Evolutionary conservation across 1,284 basidiomycete species (phyloP), one percentile per base, ranked within the genome.

Genomic region (Exobasidium rhododendri): DNA sequence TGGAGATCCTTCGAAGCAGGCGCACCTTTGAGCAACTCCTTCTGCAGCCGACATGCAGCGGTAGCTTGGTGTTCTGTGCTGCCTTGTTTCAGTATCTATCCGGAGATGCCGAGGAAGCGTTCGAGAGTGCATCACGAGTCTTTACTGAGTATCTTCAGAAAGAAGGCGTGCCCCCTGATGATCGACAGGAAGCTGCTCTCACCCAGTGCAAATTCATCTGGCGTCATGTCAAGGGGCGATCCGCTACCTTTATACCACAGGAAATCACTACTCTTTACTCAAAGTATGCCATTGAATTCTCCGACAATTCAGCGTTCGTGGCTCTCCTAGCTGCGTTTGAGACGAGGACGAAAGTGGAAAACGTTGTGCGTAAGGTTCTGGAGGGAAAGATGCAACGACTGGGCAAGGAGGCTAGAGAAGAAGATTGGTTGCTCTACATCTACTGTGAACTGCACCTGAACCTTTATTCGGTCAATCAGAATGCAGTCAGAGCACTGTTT

Each of bases 401-500:
- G 17, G 17, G 17, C 10, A 17, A 40, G 10, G 35, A 40, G 35
- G 35, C 35, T 10, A 40, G 35, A 7, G 47, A 50, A 20, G 10
- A 24, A 31, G 47, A 50, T 20, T 50, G 24, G 47, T 20, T 50
- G 10, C 7, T 20, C 47, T 31, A 31, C 20, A 50, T 50, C 20
- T 50, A 50, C 22, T 24, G 24, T 14, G 47, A 50, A 31, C 7
- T 50, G 47, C 47, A 50, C 20, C 7, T 50, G 7, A 50, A 50
- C 22, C 14, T 20, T 26, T 20, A 50, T 31, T 31, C 22, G 7
- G 22, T 24, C 47, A 50, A 50, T 31, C 10, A 50, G 22, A 31
- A 31, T 31, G 47, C 47, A 50, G 47, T 50, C 10, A 50, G 47
- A 20, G 29, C 47, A 50, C 20, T 50, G 22, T 50, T 50, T 31